phyloP scores from a whole-genome alignment of 495 filamentous ascomycete genomes.

The Xylaria sp. region DNA sequence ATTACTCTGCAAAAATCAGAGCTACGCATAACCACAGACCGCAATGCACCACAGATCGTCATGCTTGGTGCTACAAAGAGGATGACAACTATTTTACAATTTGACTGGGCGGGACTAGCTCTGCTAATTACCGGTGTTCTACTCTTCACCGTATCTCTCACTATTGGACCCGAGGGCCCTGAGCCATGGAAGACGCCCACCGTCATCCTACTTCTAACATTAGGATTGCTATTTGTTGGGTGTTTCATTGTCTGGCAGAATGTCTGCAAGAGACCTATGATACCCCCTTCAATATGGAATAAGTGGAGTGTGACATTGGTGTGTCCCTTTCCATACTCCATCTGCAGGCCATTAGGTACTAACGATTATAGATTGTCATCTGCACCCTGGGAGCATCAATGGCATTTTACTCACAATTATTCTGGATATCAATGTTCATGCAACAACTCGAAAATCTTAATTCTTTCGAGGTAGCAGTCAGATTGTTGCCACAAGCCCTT shows the following conservation, averaged over 20 bases:
- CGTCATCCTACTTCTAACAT: slow-evolving; percentile 61
- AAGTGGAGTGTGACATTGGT: slow-evolving; percentile 45
- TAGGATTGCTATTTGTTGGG: slow-evolving; percentile 59
- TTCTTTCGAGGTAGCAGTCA: slow-evolving; percentile 43
- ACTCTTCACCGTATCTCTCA: slow-evolving; percentile 43
- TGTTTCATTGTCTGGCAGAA: slow-evolving; percentile 64
- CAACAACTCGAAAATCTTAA: slow-evolving; percentile 42
- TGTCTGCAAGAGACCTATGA: slow-evolving; percentile 40
- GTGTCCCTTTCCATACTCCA: background rate
- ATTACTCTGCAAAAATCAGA: slow-evolving; percentile 27
- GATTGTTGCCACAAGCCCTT: slow-evolving; percentile 45
- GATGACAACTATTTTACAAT: slow-evolving; percentile 40
- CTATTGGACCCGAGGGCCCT: slow-evolving; percentile 43
- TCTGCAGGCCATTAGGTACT: background rate
- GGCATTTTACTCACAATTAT: slow-evolving; percentile 49
- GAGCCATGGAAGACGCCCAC: slow-evolving; percentile 65
- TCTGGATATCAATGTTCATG: slow-evolving; percentile 51
- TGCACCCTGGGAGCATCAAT: slow-evolving; percentile 43
- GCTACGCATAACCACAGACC: slow-evolving; percentile 54
- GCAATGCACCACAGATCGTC: slow-evolving; percentile 62
- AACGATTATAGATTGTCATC: slow-evolving; percentile 35
- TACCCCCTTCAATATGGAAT: slow-evolving; percentile 44
- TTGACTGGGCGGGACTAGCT: slow-evolving; percentile 44
- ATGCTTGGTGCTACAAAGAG: slow-evolving; percentile 57
- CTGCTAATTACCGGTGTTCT: slow-evolving; percentile 43